These are phyloP conservation scores for Xylaria sp. DNA, from an alignment of 2,329 filamentous ascomycete species.

Conservation along the genomic window DNA sequence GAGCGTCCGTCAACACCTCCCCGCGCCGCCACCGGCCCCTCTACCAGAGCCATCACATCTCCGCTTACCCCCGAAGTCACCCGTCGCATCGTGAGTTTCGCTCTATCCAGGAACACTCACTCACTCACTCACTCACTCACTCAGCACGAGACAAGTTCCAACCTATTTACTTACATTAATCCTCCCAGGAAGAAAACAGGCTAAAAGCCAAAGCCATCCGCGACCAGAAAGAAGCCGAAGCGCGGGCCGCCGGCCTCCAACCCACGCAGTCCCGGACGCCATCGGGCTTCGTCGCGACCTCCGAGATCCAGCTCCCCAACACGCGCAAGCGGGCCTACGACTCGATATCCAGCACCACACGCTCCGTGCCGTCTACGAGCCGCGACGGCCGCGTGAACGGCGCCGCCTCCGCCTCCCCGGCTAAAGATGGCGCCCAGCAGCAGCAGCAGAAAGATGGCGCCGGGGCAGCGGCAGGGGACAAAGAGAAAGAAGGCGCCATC, in stretches of 20 bases:
- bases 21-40: conserved; percentile 44
- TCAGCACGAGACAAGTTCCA: too few species aligned
- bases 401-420: conserved; percentile 41
- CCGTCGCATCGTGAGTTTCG: conserved; percentile 63
- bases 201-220: conserved; percentile 89
- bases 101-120: background rate
- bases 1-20: conserved; percentile 61
- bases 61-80: conserved; percentile 66
- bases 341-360: conserved; percentile 63
- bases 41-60: conserved; percentile 50
- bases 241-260: conserved; percentile 57
- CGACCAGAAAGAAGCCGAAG: conserved; percentile 75
- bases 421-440: conserved; percentile 42
- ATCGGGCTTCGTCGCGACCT: conserved; percentile 78
- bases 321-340: conserved; percentile 76
- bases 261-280: conserved; percentile 61
- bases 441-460: conserved; percentile 36
- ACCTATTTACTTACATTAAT: background rate
- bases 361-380: conserved; percentile 64
- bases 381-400: conserved; percentile 72
- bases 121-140: too few species aligned
- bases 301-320: conserved; percentile 69
- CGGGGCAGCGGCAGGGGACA: conserved; percentile 27
- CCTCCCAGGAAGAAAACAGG: conserved; percentile 80
- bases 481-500: conserved; percentile 58